Conservation (phyloP, 208 protist species). For the Crithidia expoeki region DNA sequence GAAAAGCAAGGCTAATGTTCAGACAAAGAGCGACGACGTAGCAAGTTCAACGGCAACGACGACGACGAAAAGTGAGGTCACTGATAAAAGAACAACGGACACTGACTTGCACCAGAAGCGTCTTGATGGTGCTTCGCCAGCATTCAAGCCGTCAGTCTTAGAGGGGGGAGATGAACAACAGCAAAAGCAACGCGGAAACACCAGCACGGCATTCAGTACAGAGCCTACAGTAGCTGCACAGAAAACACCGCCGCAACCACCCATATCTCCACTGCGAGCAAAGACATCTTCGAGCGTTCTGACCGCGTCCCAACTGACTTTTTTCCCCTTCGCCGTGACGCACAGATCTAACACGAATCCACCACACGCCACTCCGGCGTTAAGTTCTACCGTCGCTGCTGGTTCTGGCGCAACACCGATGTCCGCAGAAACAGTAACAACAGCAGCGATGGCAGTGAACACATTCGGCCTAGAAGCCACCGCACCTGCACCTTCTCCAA, state of each 20-base stretch:
- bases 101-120: no score
- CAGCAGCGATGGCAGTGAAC: neutral
- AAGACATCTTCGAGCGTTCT: conserved; percentile 4
- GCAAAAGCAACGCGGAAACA: no score
- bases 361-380: neutral
- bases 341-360: neutral
- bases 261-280: neutral
- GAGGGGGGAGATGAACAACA: no score
- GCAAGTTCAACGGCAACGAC: neutral
- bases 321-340: neutral
- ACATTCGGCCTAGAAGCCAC: no score
- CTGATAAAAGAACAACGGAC: no score
- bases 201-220: no score
- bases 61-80: neutral
- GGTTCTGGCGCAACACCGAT: neutral
- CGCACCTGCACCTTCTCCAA: no score
- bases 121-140: no score
- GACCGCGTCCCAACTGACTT: neutral
- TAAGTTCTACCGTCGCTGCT: neutral
- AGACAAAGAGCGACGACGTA: neutral
- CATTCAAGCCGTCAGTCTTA: no score
- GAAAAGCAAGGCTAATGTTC: neutral
- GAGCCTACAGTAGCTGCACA: neutral
- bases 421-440: neutral
- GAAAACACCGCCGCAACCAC: neutral